Conservation (phyloP, 495 filamentous ascomycete species). For the Aspergillus homomorphus region DNA sequence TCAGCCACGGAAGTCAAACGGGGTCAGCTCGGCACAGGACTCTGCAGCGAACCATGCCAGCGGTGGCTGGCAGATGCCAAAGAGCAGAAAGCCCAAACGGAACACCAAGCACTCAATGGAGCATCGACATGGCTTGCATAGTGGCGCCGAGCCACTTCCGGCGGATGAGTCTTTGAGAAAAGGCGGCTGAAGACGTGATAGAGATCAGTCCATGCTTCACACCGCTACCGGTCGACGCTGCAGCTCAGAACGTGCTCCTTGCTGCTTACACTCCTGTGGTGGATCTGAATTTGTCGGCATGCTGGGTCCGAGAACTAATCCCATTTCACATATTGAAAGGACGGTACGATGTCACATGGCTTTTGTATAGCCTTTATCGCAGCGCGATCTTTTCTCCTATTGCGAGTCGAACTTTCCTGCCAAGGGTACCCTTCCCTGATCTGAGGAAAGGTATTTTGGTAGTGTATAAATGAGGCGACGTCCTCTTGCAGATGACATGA, state of each 20-base stretch:
- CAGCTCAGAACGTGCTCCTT: background rate
- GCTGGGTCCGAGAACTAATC: background rate
- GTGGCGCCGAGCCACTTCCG: constrained; percentile 41
- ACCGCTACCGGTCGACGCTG: background rate
- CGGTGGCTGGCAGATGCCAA: constrained; percentile 48
- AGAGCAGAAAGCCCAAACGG: constrained; percentile 44
- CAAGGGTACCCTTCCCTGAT: constrained; percentile 5
- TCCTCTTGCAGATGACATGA: constrained; percentile 24
- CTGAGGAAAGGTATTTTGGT: constrained; percentile 7
- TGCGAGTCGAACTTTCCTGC: constrained; percentile 4
- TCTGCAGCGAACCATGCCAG: constrained; percentile 26
- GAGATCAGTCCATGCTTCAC: background rate
- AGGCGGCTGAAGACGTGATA: constrained; percentile 36
- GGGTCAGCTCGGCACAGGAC: constrained; percentile 24
- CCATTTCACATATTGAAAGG: background rate
- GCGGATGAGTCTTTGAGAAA: constrained; percentile 49
- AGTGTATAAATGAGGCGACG: constrained; percentile 26
- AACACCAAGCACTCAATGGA: constrained; percentile 36
- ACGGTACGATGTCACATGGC: constrained; percentile 4
- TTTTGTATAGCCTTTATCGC: constrained; percentile 18
- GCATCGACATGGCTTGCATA: constrained; percentile 23
- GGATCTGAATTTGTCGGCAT: background rate
- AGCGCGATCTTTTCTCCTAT: constrained; percentile 2
- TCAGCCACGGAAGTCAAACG: constrained; percentile 35
- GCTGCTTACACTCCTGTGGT: background rate